A percentile compares a stretch with the other conserved stretches of the same genome.
Conservation (phyloP, 164 flowering plant species). For the Buxus sempervirens region DNA sequence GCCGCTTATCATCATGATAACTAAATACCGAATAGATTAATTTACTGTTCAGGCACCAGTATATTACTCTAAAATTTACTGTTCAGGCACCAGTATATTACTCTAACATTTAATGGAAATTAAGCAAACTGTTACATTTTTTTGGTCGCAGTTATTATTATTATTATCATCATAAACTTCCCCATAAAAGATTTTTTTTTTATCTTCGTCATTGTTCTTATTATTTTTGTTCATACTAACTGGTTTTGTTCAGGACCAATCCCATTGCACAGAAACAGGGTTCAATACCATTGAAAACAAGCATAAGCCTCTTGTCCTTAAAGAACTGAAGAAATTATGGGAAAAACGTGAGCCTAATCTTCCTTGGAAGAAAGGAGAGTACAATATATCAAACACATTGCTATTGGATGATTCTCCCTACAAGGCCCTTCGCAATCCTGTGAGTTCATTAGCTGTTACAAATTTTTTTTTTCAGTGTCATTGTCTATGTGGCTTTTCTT, state of each 20-base stretch:
- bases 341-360: constrained; percentile 47
- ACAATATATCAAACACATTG: constrained; percentile 70
- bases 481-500: background rate
- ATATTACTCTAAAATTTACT: background rate
- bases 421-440: constrained; percentile 87
- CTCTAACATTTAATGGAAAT: background rate
- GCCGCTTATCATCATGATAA: background rate
- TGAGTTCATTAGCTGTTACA: constrained; percentile 23
- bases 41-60: no score
- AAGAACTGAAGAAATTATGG: constrained; percentile 78
- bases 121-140: background rate
- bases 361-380: constrained; percentile 73
- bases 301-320: constrained; percentile 67
- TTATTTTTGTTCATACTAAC: background rate
- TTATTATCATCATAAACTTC: no score
- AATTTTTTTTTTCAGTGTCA: background rate
- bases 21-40: no score
- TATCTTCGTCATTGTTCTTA: no score
- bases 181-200: no score
- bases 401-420: constrained; percentile 93
- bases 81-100: background rate
- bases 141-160: background rate
- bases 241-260: constrained; percentile 48
- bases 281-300: constrained; percentile 54
- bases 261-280: constrained; percentile 60